Base-by-base conservation (phyloP, 305 asterid genomes). In the Ajuga reptans region DNA sequence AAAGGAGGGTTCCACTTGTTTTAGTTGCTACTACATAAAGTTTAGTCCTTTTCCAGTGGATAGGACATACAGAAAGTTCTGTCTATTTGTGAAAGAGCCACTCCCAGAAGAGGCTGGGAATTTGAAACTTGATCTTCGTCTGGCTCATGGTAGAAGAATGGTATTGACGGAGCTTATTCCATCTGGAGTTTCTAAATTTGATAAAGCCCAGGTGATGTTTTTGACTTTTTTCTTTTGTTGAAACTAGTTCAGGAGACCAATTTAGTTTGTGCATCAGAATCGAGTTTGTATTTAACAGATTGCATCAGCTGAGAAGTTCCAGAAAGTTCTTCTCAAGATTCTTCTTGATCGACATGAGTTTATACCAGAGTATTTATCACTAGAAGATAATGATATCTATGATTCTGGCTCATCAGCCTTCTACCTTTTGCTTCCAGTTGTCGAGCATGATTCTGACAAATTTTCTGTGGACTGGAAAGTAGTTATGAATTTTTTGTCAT, bases 71-170 rank as follows among this genome's bases (percentile, higher is more conserved):
- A 82, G 73, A 77, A 73, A 71, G 77, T 94, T 94, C 81, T 98
- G 87, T 78, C 90, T 94, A 62, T 94, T 86, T 68, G 27, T 85
- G 75, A 89, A 86, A 82, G 88, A 84, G 49, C 80, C 95, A 74
- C 90, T 94, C 47, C 96, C 98, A 10, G 80, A 72, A 75, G 96
- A 85, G 79, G 98, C 97, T 72, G 90, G 81, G 76, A 81, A 80
- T 77, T 80, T 94, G 96, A 77, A 81, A 78, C 85, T 89, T 63
- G 89, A 89, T 73, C 95, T 94, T 77, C 78, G 81, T 77, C 80
- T 94, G 84, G 88, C 85, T 63, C 91, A 79, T 65, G 98, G 99
- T 83, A 89, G 98, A 39, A 39, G 45, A 83, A 85, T 78, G 82
- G 96, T 94, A 33, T 64, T 16, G 79, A 76, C 96, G 14, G 84